Conservation (phyloP, 2,329 filamentous ascomycete genomes). For the Zymoseptoria passerinii region DNA sequence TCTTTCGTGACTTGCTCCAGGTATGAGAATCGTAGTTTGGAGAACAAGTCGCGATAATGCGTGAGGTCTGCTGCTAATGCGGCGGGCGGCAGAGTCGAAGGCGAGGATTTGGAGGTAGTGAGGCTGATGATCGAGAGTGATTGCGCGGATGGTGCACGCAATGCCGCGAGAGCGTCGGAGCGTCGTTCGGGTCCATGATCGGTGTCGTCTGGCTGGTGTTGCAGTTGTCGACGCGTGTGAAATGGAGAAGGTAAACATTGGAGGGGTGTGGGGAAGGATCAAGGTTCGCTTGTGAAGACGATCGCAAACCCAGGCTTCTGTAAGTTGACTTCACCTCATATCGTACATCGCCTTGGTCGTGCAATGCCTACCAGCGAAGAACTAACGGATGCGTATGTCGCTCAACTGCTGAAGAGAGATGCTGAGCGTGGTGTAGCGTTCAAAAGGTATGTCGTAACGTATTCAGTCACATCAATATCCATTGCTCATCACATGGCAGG, state of each 20-base stretch:
- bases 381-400: constrained; percentile 70
- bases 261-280: not conserved
- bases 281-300: not conserved
- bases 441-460: constrained; percentile 25
- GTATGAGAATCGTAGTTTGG: constrained; percentile 93
- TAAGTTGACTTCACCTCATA: not conserved
- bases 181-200: constrained; percentile 13
- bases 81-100: constrained; percentile 60
- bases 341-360: not conserved
- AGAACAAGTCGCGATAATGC: constrained; percentile 92
- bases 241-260: not conserved
- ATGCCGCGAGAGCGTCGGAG: constrained; percentile 25
- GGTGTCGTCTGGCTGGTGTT: not conserved
- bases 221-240: not conserved
- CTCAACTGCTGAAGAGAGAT: constrained; percentile 69
- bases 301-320: not conserved
- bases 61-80: constrained; percentile 73
- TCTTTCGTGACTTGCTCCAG: constrained; percentile 98
- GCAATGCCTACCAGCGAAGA: constrained; percentile 1
- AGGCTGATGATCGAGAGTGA: constrained; percentile 50
- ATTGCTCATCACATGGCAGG: not conserved
- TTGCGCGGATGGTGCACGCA: constrained; percentile 49
- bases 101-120: constrained; percentile 50
- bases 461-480: constrained; percentile 7
- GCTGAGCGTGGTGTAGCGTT: constrained; percentile 47